These are phyloP conservation scores for Kondoa malvinella DNA, from an alignment of 768 basidiomycete species.

Conservation along the genomic window DNA sequence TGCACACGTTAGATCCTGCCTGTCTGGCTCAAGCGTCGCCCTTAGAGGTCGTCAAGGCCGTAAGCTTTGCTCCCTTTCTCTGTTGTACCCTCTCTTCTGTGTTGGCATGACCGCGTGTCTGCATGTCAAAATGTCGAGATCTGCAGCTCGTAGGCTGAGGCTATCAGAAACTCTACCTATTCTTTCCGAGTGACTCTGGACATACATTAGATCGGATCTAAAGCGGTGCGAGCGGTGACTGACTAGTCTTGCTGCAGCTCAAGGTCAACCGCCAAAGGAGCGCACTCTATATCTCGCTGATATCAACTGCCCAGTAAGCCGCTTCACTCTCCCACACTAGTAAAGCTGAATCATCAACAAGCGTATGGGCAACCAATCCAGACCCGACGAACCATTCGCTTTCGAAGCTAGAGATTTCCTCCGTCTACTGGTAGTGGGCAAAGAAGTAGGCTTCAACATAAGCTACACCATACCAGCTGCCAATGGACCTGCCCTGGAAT, in stretches of 20 bases:
- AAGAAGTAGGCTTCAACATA: slow-evolving; percentile 69
- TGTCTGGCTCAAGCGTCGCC: not conserved
- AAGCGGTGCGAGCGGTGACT: too few species aligned
- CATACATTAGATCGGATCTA: too few species aligned
- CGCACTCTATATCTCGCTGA: slow-evolving; percentile 80
- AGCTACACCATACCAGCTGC: slow-evolving; percentile 53
- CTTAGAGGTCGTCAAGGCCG: not conserved
- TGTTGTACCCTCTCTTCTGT: not conserved
- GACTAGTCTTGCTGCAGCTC: not conserved
- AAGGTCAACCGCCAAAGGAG: slow-evolving; percentile 30
- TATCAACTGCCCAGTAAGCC: slow-evolving; percentile 33
- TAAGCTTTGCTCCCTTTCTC: not conserved
- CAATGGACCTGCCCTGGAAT: slow-evolving; percentile 53
- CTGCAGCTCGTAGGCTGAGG: too few species aligned
- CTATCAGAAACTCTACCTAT: too few species aligned
- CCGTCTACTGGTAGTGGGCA: slow-evolving; percentile 67
- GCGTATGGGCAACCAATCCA: slow-evolving; percentile 57
- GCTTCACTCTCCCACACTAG: not conserved
- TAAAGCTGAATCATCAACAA: slow-evolving; percentile 40
- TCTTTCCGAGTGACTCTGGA: too few species aligned
- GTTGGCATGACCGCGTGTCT: not conserved
- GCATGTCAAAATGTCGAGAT: too few species aligned
- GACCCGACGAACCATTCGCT: slow-evolving; percentile 89
- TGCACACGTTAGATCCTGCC: slow-evolving; percentile 3
- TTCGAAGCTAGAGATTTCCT: slow-evolving; percentile 87